phyloP scores from a whole-genome alignment of 257 asterid genomes.

The Solanum bulbocastanum region DNA sequence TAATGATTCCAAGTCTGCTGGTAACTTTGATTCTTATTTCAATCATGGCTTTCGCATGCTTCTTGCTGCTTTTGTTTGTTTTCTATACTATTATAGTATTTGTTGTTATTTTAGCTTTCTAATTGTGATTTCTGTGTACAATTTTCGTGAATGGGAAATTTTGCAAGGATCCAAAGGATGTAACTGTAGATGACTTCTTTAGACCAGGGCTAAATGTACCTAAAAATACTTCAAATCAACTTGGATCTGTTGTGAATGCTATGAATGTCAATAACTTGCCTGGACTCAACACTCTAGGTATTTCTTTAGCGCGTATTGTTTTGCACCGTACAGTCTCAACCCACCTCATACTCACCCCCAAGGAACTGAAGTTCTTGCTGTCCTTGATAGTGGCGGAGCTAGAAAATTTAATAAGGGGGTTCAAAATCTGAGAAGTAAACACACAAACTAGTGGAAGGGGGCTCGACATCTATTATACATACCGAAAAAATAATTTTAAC shows the following conservation, averaged over 20 bases:
- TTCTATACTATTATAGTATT: not conserved
- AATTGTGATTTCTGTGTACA: not conserved
- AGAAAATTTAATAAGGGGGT: too few relatives aligned
- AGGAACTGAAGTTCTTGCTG: not conserved
- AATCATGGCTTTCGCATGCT: not conserved
- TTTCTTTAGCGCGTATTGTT: not conserved
- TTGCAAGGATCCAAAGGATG: not conserved
- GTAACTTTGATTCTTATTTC: not conserved
- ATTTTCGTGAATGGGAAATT: not conserved
- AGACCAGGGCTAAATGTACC: not conserved
- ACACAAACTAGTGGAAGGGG: too few relatives aligned
- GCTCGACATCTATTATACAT: too few relatives aligned
- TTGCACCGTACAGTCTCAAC: not conserved
- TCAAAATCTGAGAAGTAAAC: too few relatives aligned
- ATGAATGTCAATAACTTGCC: not conserved
- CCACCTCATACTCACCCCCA: not conserved
- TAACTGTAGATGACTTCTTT: not conserved
- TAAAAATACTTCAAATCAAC: not conserved
- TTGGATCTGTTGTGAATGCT: not conserved
- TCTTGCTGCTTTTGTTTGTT: not conserved
- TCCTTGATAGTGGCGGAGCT: too few relatives aligned
- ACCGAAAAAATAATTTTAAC: too few relatives aligned
- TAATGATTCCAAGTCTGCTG: not conserved
- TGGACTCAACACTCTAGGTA: not conserved
- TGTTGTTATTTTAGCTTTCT: not conserved